A percentile compares a stretch with the other conserved stretches of the same genome.
These are phyloP conservation scores for Gossypium thurberi DNA, from an alignment of 345 rosid genomes.

Conservation along the genomic window DNA sequence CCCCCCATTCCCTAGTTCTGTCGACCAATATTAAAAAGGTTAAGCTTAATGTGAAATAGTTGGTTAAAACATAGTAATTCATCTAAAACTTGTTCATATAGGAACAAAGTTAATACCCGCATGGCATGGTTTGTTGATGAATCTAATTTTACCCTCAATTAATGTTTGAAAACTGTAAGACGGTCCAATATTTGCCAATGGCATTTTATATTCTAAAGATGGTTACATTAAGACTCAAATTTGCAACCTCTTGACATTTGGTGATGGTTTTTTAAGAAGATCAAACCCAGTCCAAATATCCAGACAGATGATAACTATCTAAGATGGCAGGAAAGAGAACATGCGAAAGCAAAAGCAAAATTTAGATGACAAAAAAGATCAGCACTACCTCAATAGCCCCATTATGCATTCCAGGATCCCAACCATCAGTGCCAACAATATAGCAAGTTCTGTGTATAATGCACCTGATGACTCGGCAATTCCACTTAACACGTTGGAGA, in stretches of 20 bases:
- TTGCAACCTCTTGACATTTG: neutral
- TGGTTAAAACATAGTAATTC: neutral
- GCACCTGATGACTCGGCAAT: conserved; percentile 63
- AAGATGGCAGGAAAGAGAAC: neutral
- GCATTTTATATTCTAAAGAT: no score
- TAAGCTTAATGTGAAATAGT: neutral
- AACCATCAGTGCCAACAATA: conserved; percentile 85
- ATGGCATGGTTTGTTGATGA: neutral
- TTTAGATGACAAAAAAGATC: conserved; percentile 6
- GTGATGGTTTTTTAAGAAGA: conserved; percentile 2
- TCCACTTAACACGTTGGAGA: conserved; percentile 73
- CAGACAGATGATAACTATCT: neutral
- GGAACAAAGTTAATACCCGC: neutral
- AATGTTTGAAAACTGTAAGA: neutral
- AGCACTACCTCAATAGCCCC: conserved; percentile 83
- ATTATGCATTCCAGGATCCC: conserved; percentile 85
- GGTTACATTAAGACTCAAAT: neutral
- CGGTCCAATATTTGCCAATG: neutral
- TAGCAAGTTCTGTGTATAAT: conserved; percentile 84
- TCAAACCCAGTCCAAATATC: neutral
- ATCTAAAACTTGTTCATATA: neutral
- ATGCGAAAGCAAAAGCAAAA: neutral
- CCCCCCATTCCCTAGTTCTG: neutral
- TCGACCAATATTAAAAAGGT: conserved; percentile 1
- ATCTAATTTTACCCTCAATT: neutral